Conservation (phyloP, 768 basidiomycete genomes). For the Multifurca ochricompacta region DNA sequence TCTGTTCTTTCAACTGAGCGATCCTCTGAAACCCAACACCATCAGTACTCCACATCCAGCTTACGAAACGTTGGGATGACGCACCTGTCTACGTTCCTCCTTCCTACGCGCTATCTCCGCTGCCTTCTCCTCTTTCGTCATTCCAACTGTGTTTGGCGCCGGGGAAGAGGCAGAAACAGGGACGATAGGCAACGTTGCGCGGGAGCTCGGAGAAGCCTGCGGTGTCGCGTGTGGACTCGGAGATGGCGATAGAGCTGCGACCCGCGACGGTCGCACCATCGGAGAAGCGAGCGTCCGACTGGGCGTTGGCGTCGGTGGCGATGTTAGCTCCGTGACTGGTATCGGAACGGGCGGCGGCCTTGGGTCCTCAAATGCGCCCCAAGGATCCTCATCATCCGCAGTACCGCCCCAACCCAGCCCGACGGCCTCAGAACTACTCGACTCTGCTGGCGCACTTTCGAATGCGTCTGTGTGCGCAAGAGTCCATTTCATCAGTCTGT, state of each 20-base stretch:
- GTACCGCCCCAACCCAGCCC: constrained; percentile 24
- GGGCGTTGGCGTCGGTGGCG: constrained; percentile 1
- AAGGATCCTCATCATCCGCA: constrained; percentile 19
- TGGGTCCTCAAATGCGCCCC: constrained; percentile 19
- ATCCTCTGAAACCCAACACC: constrained; percentile 49
- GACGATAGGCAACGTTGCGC: constrained; percentile 23
- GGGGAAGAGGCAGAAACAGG: too few relatives aligned
- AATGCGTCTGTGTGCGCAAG: constrained; percentile 24
- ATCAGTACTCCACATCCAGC: background rate
- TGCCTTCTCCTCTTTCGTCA: constrained; percentile 89
- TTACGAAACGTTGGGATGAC: constrained; percentile 18
- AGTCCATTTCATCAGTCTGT: background rate
- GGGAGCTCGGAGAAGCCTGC: constrained; percentile 16
- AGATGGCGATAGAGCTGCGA: background rate
- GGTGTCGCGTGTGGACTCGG: constrained; percentile 2
- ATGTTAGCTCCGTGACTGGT: constrained; percentile 12
- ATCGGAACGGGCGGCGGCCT: constrained; percentile 8
- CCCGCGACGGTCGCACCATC: background rate
- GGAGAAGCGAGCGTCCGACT: background rate
- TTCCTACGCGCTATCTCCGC: constrained; percentile 88
- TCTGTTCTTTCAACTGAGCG: constrained; percentile 74
- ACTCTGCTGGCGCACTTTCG: constrained; percentile 28
- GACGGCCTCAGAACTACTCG: constrained; percentile 20
- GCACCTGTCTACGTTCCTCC: constrained; percentile 85
- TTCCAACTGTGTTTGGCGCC: constrained; percentile 34